A percentile compares a stretch with the other conserved stretches of the same genome.
Conservation (phyloP, 305 asterid genomes). For the Fraxinus greggii region DNA sequence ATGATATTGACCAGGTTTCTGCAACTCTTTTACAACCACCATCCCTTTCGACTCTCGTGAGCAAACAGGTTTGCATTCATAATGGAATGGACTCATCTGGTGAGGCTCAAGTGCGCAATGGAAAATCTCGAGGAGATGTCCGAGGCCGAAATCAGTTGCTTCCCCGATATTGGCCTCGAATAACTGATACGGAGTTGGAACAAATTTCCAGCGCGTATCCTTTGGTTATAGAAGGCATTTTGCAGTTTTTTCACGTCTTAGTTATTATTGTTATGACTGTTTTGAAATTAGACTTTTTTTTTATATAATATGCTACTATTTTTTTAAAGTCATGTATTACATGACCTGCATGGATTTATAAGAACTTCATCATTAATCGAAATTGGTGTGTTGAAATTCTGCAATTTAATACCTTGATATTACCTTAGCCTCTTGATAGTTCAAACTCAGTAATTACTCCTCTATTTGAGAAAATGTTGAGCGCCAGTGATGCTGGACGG, state of each 20-base stretch:
- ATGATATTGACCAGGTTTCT: constrained; percentile 40
- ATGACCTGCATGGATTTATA: constrained; percentile 21
- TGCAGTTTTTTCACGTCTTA: constrained; percentile 21
- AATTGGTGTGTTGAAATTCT: constrained; percentile 22
- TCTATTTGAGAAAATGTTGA: constrained; percentile 87
- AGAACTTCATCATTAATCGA: constrained; percentile 14
- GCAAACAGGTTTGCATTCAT: constrained; percentile 43
- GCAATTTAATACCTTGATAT: constrained; percentile 28
- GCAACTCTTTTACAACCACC: constrained; percentile 31
- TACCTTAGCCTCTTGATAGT: constrained; percentile 63
- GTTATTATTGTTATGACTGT: constrained; percentile 18
- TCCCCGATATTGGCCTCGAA: constrained; percentile 68
- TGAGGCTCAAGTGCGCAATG: constrained; percentile 48
- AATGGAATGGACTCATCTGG: constrained; percentile 42
- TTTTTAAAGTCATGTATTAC: constrained; percentile 8
- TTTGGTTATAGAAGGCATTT: constrained; percentile 23
- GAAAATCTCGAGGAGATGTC: constrained; percentile 51
- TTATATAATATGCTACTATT: background rate
- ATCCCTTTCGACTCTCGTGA: constrained; percentile 34
- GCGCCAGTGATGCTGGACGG: constrained; percentile 97
- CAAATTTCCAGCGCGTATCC: constrained; percentile 82
- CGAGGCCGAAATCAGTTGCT: constrained; percentile 61
- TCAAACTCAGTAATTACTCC: constrained; percentile 80
- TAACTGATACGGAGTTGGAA: constrained; percentile 63
- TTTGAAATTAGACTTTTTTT: background rate